Evolutionary conservation across 2,329 filamentous ascomycete genomes (phyloP), one percentile per base, ranked within the genome.

Genomic region (Alternaria sp.): DNA sequence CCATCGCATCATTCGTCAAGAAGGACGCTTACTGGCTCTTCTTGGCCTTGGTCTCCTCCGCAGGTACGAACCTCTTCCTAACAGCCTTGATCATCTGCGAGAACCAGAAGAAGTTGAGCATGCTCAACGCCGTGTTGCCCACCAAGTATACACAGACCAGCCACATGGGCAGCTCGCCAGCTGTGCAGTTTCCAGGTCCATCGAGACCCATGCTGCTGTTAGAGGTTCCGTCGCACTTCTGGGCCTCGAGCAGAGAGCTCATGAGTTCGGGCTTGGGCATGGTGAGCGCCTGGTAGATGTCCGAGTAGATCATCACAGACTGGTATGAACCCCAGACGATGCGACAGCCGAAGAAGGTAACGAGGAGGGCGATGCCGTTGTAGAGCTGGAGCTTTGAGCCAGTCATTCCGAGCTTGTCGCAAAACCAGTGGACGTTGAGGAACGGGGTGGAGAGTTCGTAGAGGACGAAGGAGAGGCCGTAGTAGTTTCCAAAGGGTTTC

Each of bases 371-470:
- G 62, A 93, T 84, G 67, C 92, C 92, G 72, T 96, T 95, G 80
- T 92, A 90, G 15, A 94, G 85, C 81, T 96, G 93, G 19, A 88
- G 81, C 61, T 84, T 85, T 17, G 90, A 89, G 25, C 93, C 93
- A 1, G 92, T 96, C 84, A 93, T 88, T 71, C 88, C 86, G 47
- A 95, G 82, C 83, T 96, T 96, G 82, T 96, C 92, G 81, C 91
- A 92, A 83, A 96, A 95, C 92, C 93, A 96, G 83, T 96, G 93
- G 74, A 95, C 86, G 77, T 96, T 96, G 64, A 96, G 85, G 79
- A 96, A 94, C 3, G 92, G 92, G 1, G 90, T 91, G 12, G 91
- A 94, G 17, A 96, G 86, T 80, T 96, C 93, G 86, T 93, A 96
- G 57, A 96, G 89, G 71, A 96, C 91, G 80, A 96, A 96, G 64